Percentiles rank a stretch among this genome's conserved stretches.
Conservation (phyloP, 2,329 filamentous ascomycete genomes). For the Fusarium proliferatum region DNA sequence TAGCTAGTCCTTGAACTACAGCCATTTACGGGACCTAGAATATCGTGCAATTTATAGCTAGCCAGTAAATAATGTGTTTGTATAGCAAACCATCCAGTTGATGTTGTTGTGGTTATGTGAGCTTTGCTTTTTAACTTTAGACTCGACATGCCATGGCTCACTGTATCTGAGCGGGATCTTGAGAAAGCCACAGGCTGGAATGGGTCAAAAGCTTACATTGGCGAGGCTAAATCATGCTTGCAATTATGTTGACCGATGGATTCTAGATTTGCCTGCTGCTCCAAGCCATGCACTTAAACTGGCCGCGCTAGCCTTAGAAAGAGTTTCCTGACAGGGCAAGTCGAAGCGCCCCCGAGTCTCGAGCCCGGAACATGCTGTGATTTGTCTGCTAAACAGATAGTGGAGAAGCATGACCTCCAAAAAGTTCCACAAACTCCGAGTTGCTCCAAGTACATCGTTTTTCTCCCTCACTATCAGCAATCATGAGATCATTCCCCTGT, state of each 20-base stretch:
- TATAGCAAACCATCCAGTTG: accelerated
- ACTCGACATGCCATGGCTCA: neutral
- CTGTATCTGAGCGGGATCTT: neutral
- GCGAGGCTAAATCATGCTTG: accelerated
- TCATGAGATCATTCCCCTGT: neutral
- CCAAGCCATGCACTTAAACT: neutral
- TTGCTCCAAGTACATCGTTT: neutral
- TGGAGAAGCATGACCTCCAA: neutral
- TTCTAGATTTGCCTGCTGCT: neutral
- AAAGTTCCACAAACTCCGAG: neutral
- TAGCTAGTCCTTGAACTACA: neutral
- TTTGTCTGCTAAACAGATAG: neutral
- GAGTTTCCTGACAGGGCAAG: neutral
- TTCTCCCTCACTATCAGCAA: neutral
- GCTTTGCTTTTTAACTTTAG: neutral
- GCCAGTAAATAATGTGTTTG: neutral
- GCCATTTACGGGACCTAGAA: too few relatives aligned
- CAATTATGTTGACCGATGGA: neutral
- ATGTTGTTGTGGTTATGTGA: neutral
- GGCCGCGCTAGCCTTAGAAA: neutral
- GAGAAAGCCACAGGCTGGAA: neutral
- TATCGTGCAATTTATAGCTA: too few relatives aligned
- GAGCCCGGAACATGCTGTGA: neutral
- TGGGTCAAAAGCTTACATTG: neutral
- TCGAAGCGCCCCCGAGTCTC: neutral